Percentiles rank a stretch among this genome's conserved stretches.
These are phyloP conservation scores for Ustilago cynodontis DNA, from an alignment of 1,284 basidiomycete species.

Conservation along the genomic window DNA sequence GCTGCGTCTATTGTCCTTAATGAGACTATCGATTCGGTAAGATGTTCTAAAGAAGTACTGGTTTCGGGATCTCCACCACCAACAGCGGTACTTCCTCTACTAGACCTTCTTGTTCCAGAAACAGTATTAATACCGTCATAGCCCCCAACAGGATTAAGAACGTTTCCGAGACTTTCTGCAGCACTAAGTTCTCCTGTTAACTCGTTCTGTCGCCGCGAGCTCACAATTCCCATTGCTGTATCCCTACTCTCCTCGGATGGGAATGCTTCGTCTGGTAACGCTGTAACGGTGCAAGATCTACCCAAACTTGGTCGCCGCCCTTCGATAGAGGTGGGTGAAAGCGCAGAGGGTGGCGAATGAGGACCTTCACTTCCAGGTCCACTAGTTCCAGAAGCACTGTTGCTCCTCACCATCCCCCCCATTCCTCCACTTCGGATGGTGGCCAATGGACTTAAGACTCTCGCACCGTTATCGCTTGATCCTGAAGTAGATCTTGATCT, in stretches of 20 bases:
- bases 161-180: constrained; percentile 39
- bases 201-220: constrained; percentile 28
- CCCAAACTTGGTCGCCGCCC: constrained; percentile 28
- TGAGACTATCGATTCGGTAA: constrained; percentile 55
- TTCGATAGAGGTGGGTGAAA: constrained; percentile 6
- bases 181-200: constrained; percentile 41
- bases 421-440: constrained; percentile 19
- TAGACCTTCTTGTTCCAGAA: constrained; percentile 33
- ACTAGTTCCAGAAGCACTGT: constrained; percentile 28
- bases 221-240: constrained; percentile 43
- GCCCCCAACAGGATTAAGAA: constrained; percentile 10
- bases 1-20: constrained; percentile 56
- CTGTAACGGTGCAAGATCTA: constrained; percentile 27
- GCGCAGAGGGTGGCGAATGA: constrained; percentile 14
- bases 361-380: constrained; percentile 23
- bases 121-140: constrained; percentile 43
- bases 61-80: constrained; percentile 13
- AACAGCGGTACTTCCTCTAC: constrained; percentile 33
- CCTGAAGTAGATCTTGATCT: constrained; percentile 26
- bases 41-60: constrained; percentile 24
- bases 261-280: constrained; percentile 33
- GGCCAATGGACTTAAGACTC: constrained; percentile 23
- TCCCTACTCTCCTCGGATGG: constrained; percentile 44
- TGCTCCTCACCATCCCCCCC: constrained; percentile 27
- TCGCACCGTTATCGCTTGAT: constrained; percentile 18